These are phyloP conservation scores for Diospyros lotus DNA, from an alignment of 148 eudicot genomes.

Conservation along the genomic window DNA sequence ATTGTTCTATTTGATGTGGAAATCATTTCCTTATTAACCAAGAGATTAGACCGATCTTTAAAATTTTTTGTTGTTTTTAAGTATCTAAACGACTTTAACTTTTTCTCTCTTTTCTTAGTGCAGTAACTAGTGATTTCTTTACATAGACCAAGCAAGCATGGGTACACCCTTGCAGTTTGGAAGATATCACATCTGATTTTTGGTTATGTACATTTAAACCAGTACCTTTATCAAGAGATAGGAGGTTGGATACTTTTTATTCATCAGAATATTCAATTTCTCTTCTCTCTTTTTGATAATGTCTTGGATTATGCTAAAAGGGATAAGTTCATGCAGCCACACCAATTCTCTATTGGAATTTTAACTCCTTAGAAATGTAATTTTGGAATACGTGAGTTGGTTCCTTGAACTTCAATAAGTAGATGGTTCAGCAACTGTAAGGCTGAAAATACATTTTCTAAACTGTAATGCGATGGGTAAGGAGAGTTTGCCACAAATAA, in stretches of 20 bases:
- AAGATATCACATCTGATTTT: constrained; percentile 1
- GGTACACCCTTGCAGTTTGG: background rate
- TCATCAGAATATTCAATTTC: no score
- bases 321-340: background rate
- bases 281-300: background rate
- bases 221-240: background rate
- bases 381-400: background rate
- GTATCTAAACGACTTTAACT: no score
- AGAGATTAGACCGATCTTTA: no score
- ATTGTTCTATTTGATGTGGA: no score
- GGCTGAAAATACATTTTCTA: background rate
- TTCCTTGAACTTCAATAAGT: constrained; percentile 5
- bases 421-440: background rate
- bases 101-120: no score
- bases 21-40: no score
- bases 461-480: constrained; percentile 40
- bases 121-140: no score
- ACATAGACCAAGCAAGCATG: background rate
- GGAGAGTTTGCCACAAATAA: constrained; percentile 32
- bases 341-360: no score
- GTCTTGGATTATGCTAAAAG: background rate
- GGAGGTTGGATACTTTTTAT: no score
- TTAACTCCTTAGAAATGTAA: no score
- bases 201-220: background rate
- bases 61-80: no score